Percentiles rank a stretch among this genome's conserved stretches.
phyloP scores from a whole-genome alignment of 2,329 filamentous ascomycete genomes.

The Fusarium anthophilum region DNA sequence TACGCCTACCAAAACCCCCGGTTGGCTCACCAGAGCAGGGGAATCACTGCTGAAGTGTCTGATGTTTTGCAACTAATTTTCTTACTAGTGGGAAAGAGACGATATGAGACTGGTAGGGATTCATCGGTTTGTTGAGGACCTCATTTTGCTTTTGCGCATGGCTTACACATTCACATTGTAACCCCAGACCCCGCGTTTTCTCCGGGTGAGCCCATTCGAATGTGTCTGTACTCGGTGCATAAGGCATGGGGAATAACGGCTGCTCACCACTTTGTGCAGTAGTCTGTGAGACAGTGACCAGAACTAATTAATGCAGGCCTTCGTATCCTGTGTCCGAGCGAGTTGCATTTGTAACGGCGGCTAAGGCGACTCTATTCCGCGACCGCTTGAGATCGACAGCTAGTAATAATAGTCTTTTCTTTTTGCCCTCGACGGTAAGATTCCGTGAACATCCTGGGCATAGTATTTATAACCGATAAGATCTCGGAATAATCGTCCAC shows the following conservation, averaged over 20 bases:
- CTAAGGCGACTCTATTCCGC: background rate
- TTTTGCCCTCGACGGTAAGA: background rate
- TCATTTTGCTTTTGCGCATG: background rate
- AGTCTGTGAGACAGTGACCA: background rate
- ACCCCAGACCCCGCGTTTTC: conserved; percentile 32
- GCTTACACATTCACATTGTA: background rate
- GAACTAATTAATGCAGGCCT: background rate
- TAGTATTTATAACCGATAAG: background rate
- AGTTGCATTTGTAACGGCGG: background rate
- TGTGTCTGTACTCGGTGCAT: background rate
- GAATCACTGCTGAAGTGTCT: background rate
- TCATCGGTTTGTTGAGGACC: background rate
- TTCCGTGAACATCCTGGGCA: background rate
- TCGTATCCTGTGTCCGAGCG: background rate
- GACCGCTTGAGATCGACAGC: background rate
- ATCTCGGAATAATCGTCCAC: background rate
- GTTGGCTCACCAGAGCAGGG: background rate
- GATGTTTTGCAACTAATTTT: background rate
- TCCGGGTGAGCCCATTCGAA: background rate
- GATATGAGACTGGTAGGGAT: background rate
- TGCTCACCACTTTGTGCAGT: background rate
- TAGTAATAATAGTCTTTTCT: background rate
- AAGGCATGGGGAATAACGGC: background rate
- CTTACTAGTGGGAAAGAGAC: background rate
- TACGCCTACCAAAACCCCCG: background rate